Base-by-base conservation (phyloP, 768 basidiomycete species). In the Podaxis pistillaris region DNA sequence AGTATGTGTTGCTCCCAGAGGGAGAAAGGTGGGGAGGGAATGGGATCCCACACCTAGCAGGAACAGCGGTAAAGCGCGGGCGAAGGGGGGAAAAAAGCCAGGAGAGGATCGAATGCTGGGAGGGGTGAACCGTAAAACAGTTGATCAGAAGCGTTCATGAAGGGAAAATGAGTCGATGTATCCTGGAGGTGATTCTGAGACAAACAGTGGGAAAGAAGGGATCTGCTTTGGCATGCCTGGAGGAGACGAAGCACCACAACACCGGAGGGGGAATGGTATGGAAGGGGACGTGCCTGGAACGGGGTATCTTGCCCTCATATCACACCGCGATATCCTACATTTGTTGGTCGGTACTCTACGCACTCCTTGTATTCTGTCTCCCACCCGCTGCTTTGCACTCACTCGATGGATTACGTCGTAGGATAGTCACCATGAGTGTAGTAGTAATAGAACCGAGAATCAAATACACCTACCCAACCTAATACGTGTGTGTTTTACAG, bases 111-210 rank as follows among this genome's bases (percentile, higher is more conserved):
- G 74, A 68, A 86, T 83, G 1, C 85, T 86, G 47, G 86, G 84
- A 1, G 84, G 86, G 79, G 79, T 37, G 76, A 75, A 26, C 83
- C 82, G 47, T 65, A 51, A 63, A 36, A 64, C 47, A 56, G 50
- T 66, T 41, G 67, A 68, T 63, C 54, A 62, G 60, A 55, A 58
- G 30, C n/a, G 66, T 65, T 59, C 64, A 17, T n/a, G 66, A 65
- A 58, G 59, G 1, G 44, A 36, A 58, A 57, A 33, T 41, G 49
- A 65, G 46, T 38, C 46, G 63, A 79, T 81, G 69, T 71, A 86
- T 84, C 83, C 86, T 56, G 83, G 83, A 56, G 81, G 84, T 64
- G 87, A 81, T 19, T 81, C 82, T 19, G 81, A 79, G 73, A 73
- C 69, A 63, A 77, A 78, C 22, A 84, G 85, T 28, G 83, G 86